These are phyloP conservation scores for Sporothrix schenckii DNA, from an alignment of 2,329 filamentous ascomycete genomes.

Conservation along the genomic window DNA sequence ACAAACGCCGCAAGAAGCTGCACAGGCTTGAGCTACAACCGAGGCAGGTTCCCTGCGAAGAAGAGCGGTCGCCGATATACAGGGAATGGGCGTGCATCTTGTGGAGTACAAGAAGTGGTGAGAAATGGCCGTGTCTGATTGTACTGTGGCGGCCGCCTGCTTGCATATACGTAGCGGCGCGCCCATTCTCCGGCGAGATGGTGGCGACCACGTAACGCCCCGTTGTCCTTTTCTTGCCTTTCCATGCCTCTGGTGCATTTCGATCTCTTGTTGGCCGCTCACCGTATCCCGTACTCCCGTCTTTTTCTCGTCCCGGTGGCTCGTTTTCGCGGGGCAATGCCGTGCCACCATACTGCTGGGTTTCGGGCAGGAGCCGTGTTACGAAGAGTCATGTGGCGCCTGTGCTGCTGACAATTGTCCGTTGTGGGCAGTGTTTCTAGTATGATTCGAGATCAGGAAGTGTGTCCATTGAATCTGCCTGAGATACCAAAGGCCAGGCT, in stretches of 20 bases:
- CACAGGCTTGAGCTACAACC: neutral
- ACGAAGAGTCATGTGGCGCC: slow-evolving; percentile 6
- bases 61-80: neutral
- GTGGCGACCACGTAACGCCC: too few species aligned
- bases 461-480: neutral
- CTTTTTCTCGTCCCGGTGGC: neutral
- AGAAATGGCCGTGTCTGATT: neutral
- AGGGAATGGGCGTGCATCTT: neutral
- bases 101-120: neutral
- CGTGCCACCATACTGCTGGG: neutral
- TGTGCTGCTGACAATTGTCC: slow-evolving; percentile 1
- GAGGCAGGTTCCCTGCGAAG: neutral
- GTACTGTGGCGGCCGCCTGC: neutral
- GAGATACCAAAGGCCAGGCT: neutral
- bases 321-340: slow-evolving; percentile 23
- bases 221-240: neutral
- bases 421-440: neutral
- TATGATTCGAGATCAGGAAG: neutral
- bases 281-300: neutral
- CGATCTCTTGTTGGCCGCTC: neutral
- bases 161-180: neutral
- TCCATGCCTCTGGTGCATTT: neutral
- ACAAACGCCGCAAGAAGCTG: slow-evolving; percentile 4
- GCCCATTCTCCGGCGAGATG: too few species aligned
- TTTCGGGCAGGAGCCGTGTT: neutral